Evolutionary conservation across 2,329 filamentous ascomycete species (phyloP), one percentile per base, ranked within the genome.

Genomic region (Pseudocercospora eumusae): DNA sequence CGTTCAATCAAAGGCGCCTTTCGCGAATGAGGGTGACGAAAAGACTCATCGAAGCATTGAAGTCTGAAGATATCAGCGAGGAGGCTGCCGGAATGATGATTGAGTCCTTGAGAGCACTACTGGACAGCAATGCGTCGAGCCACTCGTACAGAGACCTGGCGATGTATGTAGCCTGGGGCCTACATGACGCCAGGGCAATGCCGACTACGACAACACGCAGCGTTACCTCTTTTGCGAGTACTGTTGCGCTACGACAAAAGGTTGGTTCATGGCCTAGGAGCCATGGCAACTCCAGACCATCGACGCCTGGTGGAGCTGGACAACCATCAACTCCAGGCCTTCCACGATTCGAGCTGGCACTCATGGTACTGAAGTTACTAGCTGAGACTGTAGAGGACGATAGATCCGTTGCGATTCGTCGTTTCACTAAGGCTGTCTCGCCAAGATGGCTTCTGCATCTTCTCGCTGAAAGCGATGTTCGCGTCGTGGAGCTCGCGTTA

Each of bases 1-100:
- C 91, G 63, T 98, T 98, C 77, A 99, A 99, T 74, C 88, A 90
- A 57, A 89, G 91, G 72, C 86, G 95, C 52, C 79, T 99, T 63
- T 86, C 90, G 63, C 85, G 93, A 69, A 99, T 99, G 90, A 87
- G 93, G 58, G 93, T 96, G 61, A 89, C 96, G 45, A 97, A 96
- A 75, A 88, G 91, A 69, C 81, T 98, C 8, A 82, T 98, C 1
- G 93, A 98, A 74, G 92, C 92, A 10, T 81, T 98, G 66, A 99
- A 98, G 74, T 88, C 88, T 2, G 93, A 97, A 69, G 83, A 86
- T 0, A 86, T 97, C 40, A 86, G 86, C 0, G 81, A 86, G 58
- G 87, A 91, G 28, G 86, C 91, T 0, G 82, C 96, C 57, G 86
- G 86, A 0, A 85, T 89, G 61, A 96, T 96, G 68, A 84, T 96